A percentile compares a stretch with the other conserved stretches of the same genome.
Evolutionary conservation across 345 rosid species (phyloP).

Genomic region (Heritiera fomes): DNA sequence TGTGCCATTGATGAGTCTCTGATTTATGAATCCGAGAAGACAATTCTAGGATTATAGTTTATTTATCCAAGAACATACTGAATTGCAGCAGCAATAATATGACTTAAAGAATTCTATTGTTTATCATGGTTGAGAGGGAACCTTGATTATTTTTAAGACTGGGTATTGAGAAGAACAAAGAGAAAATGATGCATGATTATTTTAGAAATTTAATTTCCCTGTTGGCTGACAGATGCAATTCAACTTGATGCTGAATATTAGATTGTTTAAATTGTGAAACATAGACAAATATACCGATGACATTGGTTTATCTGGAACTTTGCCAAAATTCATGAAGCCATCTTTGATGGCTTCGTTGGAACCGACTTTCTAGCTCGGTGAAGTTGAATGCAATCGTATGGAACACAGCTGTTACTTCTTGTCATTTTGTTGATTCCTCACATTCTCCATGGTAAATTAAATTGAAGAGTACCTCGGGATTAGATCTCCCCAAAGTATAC

Average conservation of each 20-base stretch:
- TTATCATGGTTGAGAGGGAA: not conserved
- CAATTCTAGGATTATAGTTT: not conserved
- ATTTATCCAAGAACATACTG: conserved; percentile 1
- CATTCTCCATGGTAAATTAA: not conserved
- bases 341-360: not conserved
- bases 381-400: not conserved
- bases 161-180: not conserved
- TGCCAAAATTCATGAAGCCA: not conserved
- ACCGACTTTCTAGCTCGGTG: not conserved
- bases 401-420: conserved; percentile 2
- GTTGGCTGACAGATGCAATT: not conserved
- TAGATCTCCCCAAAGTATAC: not conserved
- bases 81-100: not conserved
- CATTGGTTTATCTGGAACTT: not conserved
- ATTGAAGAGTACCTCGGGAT: not conserved
- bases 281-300: not conserved
- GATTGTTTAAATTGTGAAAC: not conserved
- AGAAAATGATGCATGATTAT: not conserved
- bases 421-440: not conserved
- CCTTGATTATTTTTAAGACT: not conserved
- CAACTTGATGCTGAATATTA: not conserved
- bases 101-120: not conserved
- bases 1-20: not conserved
- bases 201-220: not conserved
- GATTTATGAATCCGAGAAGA: not conserved